A percentile compares a stretch with the other conserved stretches of the same genome.
Evolutionary conservation across 768 basidiomycete genomes (phyloP).

Genomic region (Mycena vulgaris): DNA sequence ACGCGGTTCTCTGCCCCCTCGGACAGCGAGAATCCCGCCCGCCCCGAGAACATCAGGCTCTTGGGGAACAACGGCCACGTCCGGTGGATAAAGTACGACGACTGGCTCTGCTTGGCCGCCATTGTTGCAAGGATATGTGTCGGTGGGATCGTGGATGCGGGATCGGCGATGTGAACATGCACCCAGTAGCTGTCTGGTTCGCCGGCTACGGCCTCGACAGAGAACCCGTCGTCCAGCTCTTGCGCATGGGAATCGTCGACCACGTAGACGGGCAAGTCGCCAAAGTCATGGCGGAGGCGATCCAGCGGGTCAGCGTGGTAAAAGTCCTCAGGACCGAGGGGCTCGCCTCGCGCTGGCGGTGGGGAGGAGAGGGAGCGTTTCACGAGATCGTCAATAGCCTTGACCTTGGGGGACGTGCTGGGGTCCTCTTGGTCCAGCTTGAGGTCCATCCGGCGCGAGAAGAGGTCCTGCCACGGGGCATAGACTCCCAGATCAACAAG

Average conservation of each 20-base stretch:
- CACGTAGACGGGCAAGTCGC: constrained; percentile 83
- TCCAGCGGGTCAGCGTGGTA: constrained; percentile 76
- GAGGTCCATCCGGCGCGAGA: constrained; percentile 56
- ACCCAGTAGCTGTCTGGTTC: constrained; percentile 81
- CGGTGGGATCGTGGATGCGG: constrained; percentile 83
- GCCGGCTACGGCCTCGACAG: constrained; percentile 76
- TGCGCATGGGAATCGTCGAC: constrained; percentile 86
- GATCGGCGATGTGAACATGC: constrained; percentile 95
- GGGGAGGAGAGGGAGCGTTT: constrained; percentile 47
- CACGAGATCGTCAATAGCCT: constrained; percentile 47
- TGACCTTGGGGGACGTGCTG: constrained; percentile 42
- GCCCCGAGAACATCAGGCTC: constrained; percentile 62
- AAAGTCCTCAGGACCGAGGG: constrained; percentile 76
- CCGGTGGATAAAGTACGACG: constrained; percentile 77
- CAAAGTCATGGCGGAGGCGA: constrained; percentile 88
- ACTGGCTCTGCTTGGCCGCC: constrained; percentile 67
- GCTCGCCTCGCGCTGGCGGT: constrained; percentile 44
- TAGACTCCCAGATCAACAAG: constrained; percentile 82
- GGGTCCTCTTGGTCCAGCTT: constrained; percentile 53
- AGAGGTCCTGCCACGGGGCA: constrained; percentile 86
- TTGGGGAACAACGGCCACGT: constrained; percentile 83
- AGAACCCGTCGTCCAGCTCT: constrained; percentile 96
- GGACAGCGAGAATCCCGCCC: constrained; percentile 59
- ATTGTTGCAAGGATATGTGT: constrained; percentile 70
- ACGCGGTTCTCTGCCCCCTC: constrained; percentile 58